phyloP scores from a whole-genome alignment of 768 basidiomycete species.

The Boletales sp. region DNA sequence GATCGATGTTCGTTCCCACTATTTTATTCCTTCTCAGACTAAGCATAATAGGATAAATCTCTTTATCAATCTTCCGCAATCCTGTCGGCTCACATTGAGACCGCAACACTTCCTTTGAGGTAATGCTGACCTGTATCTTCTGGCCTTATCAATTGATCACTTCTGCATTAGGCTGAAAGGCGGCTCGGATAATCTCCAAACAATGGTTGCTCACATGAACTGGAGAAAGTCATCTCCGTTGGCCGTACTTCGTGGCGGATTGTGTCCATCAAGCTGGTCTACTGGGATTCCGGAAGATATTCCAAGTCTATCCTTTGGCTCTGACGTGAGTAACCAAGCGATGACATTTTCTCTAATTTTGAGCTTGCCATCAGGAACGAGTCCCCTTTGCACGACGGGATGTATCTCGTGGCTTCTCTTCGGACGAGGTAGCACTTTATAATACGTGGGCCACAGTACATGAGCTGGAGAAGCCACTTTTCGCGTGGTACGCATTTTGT shows the following conservation, averaged over 20 bases:
- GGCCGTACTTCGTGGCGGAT: constrained; percentile 51
- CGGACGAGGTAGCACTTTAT: constrained; percentile 34
- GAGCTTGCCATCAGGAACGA: constrained; percentile 12
- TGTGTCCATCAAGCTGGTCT: constrained; percentile 37
- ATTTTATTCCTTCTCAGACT: constrained; percentile 6
- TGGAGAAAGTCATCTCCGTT: constrained; percentile 53
- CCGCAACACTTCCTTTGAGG: constrained; percentile 58
- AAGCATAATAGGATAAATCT: constrained; percentile 27
- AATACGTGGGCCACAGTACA: constrained; percentile 36
- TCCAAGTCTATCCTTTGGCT: constrained; percentile 41
- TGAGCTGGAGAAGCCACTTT: constrained; percentile 27
- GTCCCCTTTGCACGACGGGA: constrained; percentile 42
- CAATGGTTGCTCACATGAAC: constrained; percentile 46
- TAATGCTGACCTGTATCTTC: constrained; percentile 18
- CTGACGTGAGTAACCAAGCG: constrained; percentile 15
- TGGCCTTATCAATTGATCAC: not conserved
- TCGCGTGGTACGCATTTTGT: constrained; percentile 35
- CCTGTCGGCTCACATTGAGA: constrained; percentile 57
- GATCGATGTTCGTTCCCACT: constrained; percentile 15
- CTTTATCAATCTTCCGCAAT: constrained; percentile 55
- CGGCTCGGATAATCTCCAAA: constrained; percentile 39
- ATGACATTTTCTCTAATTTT: not conserved
- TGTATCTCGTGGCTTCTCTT: constrained; percentile 59
- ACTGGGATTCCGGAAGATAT: constrained; percentile 27
- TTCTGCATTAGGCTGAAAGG: constrained; percentile 31